These are phyloP conservation scores for Fusarium beomiforme DNA, from an alignment of 2,329 filamentous ascomycete species.

Conservation along the genomic window DNA sequence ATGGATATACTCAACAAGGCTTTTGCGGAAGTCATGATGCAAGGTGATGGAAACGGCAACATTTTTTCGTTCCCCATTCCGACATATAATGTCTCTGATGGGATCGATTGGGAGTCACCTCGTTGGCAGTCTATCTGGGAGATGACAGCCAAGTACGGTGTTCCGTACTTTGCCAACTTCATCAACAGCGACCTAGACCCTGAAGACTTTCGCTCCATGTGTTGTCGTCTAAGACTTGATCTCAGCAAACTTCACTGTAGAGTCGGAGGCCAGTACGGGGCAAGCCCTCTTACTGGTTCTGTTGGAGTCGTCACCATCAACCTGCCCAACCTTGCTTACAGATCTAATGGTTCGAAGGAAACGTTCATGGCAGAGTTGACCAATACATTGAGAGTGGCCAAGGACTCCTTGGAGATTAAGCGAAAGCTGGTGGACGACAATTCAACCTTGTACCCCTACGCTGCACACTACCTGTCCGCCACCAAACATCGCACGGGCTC, in stretches of 20 bases:
- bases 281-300: constrained; percentile 35
- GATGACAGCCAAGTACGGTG: constrained; percentile 41
- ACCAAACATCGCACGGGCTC: constrained; percentile 39
- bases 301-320: constrained; percentile 39
- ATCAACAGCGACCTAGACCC: constrained; percentile 40
- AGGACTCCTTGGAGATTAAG: constrained; percentile 38
- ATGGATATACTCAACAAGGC: constrained; percentile 42
- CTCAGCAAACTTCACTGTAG: constrained; percentile 39
- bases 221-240: constrained; percentile 36
- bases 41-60: constrained; percentile 38
- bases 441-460: constrained; percentile 31
- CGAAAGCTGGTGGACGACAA: constrained; percentile 31
- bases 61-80: constrained; percentile 41
- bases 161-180: constrained; percentile 41
- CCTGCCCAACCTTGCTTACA: constrained; percentile 34
- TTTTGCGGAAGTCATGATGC: constrained; percentile 41
- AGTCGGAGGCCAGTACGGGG: constrained; percentile 37
- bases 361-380: constrained; percentile 23
- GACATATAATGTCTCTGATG: constrained; percentile 37
- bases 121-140: constrained; percentile 40
- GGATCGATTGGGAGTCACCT: constrained; percentile 38
- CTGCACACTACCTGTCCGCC: constrained; percentile 28
- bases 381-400: constrained; percentile 24
- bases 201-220: constrained; percentile 41
- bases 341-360: constrained; percentile 14